Percentiles rank a stretch among this genome's conserved stretches.
phyloP scores from a whole-genome alignment of 73 alveolate genomes.

The Urostyla sp. region DNA sequence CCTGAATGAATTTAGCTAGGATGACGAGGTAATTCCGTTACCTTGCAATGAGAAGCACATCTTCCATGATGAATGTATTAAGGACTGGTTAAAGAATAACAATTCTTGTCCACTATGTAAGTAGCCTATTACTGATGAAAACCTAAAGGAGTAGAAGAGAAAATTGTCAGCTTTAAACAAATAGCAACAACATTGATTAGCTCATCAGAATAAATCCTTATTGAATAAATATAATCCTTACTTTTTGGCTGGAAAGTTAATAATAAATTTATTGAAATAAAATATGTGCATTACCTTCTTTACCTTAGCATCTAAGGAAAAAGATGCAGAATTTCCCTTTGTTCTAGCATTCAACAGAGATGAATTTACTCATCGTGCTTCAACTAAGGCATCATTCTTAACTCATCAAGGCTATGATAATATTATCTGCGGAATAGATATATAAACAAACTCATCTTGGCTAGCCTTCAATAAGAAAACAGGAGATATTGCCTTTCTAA shows the following conservation, averaged over 20 bases:
- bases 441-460: constrained; percentile 41
- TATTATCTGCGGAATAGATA: constrained; percentile 49
- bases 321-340: not conserved
- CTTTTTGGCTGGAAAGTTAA: no score
- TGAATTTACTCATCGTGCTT: not conserved
- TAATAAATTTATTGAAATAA: not conserved
- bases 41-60: constrained; percentile 50
- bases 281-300: constrained; percentile 55
- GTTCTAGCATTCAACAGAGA: constrained; percentile 49
- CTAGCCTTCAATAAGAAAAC: constrained; percentile 33
- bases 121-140: constrained; percentile 23
- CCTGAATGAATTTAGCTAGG: constrained; percentile 39
- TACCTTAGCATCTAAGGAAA: not conserved
- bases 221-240: no score
- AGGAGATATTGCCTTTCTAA: constrained; percentile 37
- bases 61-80: constrained; percentile 58
- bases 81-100: constrained; percentile 35
- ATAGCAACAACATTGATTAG: not conserved
- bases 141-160: not conserved
- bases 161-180: not conserved
- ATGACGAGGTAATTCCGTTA: constrained; percentile 51
- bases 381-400: not conserved
- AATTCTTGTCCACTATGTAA: constrained; percentile 64
- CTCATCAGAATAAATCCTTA: no score
- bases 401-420: not conserved